phyloP scores from a whole-genome alignment of 371 early-diverging fungal genomes.

The Racocetra persica region DNA sequence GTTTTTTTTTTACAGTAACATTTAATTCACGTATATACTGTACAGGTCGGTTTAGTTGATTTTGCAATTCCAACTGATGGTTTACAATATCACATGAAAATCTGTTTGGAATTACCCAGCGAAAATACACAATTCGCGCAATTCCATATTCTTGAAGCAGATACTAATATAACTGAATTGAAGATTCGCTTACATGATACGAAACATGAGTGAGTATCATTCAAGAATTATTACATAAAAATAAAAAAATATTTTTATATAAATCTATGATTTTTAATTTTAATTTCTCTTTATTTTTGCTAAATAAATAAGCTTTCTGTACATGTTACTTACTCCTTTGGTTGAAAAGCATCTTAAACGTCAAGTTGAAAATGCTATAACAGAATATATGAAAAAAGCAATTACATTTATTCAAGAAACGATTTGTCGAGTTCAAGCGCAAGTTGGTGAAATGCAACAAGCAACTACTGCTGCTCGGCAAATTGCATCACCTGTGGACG shows the following conservation, averaged over 20 bases:
- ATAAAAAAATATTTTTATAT: constrained; percentile 12
- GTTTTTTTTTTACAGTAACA: background rate
- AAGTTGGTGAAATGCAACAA: constrained; percentile 6
- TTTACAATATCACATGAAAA: background rate
- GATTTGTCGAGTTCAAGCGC: background rate
- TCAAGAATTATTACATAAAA: background rate
- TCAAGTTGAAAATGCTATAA: constrained; percentile 49
- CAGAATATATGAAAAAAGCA: constrained; percentile 43
- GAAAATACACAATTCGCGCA: background rate
- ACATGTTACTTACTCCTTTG: constrained; percentile 52
- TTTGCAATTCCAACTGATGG: constrained; percentile 38
- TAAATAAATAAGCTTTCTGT: constrained; percentile 43
- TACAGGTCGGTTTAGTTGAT: constrained; percentile 35
- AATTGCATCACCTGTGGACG: too few species aligned
- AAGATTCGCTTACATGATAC: constrained; percentile 51
- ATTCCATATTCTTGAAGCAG: constrained; percentile 42
- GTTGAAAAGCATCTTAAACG: constrained; percentile 48
- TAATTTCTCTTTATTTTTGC: constrained; percentile 1
- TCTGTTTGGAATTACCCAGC: background rate
- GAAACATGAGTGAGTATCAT: constrained; percentile 46
- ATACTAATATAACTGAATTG: constrained; percentile 46
- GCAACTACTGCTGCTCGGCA: too few species aligned
- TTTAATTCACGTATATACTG: background rate
- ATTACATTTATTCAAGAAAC: constrained; percentile 40
- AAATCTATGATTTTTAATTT: background rate